Evolutionary conservation across 495 filamentous ascomycete genomes (phyloP), one percentile per base, ranked within the genome.

Genomic region (Trichoderma parareesei): DNA sequence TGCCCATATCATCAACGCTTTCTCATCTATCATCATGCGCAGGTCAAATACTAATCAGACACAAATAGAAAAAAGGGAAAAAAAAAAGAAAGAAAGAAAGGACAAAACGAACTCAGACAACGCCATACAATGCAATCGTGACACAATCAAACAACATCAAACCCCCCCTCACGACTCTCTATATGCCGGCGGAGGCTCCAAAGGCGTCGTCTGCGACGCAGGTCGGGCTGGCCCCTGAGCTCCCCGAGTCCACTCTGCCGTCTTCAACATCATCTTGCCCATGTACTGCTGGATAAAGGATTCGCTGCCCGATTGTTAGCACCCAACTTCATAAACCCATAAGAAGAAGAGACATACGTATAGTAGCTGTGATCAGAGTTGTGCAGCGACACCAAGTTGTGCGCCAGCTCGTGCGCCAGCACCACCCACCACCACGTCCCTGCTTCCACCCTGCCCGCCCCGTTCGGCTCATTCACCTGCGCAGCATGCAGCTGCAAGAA

Each of bases 391-490:
- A 96, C 90, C 41, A 98, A 73, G 71, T 98, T 98, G 75, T 98
- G 94, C 60, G 95, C 93, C 69, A 98, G 73, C 76, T 98, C 94
- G 74, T 98, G 94, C 60, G 90, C 92, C 65, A 96, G 71, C 14
- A 90, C 89, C 57, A 97, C 87, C 84, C 88, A 97, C 94, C 94
- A 98, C 78, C 93, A 96, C 8, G 88, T 82, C 43, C 87, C 72
- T 2, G 92, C 91, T 46, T 92, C 86, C 5, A 80, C 80, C 71
- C 72, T 82, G 57, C 77, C 81, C 55, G 79, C 72, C 33, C 44
- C 68, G 8, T 27, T 18, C 13, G 71, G 66, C 2, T 14, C 42
- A 9, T 70, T 67, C 33, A 70, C 61, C 48, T 78, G 71, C 38
- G 73, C 72, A 62, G 82, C 75, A 73, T 98, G 94, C 38, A 96